phyloP scores from a whole-genome alignment of 1,139 yeast genomes.

The Kurtzmaniella quercitrusa region DNA sequence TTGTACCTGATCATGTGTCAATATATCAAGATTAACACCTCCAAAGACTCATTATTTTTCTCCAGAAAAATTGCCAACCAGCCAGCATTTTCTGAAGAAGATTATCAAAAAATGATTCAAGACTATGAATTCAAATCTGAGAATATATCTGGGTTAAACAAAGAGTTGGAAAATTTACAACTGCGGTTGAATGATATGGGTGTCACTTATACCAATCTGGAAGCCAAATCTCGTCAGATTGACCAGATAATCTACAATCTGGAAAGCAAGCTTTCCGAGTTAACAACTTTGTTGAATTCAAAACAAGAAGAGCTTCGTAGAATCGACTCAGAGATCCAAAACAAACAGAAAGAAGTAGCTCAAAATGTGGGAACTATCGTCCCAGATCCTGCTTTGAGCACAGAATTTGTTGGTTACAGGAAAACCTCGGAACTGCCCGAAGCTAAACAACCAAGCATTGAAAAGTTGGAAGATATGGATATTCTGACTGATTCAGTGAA shows the following conservation, averaged over 20 bases:
- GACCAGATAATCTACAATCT: neutral
- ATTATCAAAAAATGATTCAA: constrained; percentile 4
- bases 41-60: constrained; percentile 30
- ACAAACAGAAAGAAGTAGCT: neutral
- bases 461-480: neutral
- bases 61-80: constrained; percentile 16
- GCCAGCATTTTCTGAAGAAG: constrained; percentile 2
- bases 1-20: constrained; percentile 78
- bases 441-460: neutral
- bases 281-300: neutral
- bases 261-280: neutral
- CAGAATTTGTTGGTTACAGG: neutral
- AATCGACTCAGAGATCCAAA: neutral
- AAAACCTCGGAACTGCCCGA: neutral
- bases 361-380: neutral
- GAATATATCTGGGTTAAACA: neutral
- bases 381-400: neutral
- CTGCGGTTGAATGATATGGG: constrained; percentile 3
- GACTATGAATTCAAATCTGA: constrained; percentile 5
- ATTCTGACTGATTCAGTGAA: neutral
- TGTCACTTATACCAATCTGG: constrained; percentile 5
- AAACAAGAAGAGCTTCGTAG: neutral
- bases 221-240: constrained; percentile 7
- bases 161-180: constrained; percentile 7
- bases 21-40: constrained; percentile 46